phyloP scores from a whole-genome alignment of 106 monocot genomes.

The Platanthera guangdongensis region DNA sequence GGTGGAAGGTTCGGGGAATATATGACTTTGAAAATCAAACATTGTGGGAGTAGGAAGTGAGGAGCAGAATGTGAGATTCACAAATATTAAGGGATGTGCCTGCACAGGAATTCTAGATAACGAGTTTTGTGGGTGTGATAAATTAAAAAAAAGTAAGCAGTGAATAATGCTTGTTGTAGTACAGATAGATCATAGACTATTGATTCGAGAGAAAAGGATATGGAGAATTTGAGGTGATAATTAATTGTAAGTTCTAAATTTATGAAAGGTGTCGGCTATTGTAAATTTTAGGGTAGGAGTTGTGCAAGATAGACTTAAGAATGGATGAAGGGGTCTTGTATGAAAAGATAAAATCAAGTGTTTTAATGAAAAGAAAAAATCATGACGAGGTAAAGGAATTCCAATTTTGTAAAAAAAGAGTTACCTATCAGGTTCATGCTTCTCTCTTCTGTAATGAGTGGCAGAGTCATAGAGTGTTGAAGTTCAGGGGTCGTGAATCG shows the following conservation, averaged over 20 bases:
- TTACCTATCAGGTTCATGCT: no score
- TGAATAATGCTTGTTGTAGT: no score
- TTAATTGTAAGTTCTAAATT: background rate
- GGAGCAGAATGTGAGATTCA: background rate
- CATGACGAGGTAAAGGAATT: no score
- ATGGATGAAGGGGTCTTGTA: background rate
- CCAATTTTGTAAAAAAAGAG: no score
- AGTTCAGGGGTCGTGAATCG: no score
- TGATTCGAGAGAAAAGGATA: background rate
- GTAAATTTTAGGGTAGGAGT: background rate
- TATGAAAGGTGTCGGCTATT: background rate
- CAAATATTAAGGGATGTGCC: background rate
- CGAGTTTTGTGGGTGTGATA: background rate
- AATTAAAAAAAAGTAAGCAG: background rate
- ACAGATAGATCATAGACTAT: background rate
- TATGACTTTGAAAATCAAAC: background rate
- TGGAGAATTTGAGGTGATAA: background rate
- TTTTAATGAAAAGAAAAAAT: conserved; percentile 3
- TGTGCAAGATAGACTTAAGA: background rate
- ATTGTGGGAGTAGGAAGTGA: background rate
- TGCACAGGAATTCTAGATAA: background rate
- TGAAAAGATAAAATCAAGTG: background rate
- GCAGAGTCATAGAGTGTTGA: no score
- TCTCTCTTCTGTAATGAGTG: no score
- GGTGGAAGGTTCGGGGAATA: background rate